Evolutionary conservation across 1,284 basidiomycete species (phyloP), one percentile per base, ranked within the genome.

Genomic region (Pholiota adiposa): DNA sequence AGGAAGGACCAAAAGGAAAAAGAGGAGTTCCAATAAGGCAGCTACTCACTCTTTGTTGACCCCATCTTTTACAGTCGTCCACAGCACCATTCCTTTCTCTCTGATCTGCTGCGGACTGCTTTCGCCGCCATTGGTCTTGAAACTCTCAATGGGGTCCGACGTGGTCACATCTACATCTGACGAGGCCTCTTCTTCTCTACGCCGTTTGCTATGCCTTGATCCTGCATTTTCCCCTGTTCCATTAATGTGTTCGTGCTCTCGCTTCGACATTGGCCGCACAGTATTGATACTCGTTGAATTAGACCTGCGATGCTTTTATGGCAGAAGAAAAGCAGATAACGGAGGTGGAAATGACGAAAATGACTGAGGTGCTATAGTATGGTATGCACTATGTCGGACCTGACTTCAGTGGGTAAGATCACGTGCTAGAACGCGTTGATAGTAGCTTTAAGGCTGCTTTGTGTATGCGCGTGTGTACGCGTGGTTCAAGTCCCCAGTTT

Each of bases 21-120:
- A 58, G 53, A 61, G 60, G 60, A 61, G 63, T 58, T 70, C 72
- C 65, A 75, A 76, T 69, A 74, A 73, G 72, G 73, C 70, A 73
- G 70, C 73, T 76, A 89, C 90, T 82, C 80, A 93, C 91, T 90
- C 88, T 83, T 90, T 88, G 79, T 86, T 88, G 71, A 86, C 86
- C 68, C 88, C 90, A 74, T 92, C 88, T 82, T 84, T 90, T 72
- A 92, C 80, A 51, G 81, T 81, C 70, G 88, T 84, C 86, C 88
- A 91, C 75, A 91, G 73, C 76, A 80, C 82, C 74, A 85, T 67
- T 44, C 87, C 89, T 71, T 84, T 79, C 75, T 85, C 85, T 68
- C 78, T 82, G 66, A 87, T 81, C 59, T 65, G 67, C 65, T 65
- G 65, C 60, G 60, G 60, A 33, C 57, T 69, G 62, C 66, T 60